These are phyloP conservation scores for Aspergillus kassunensis DNA, from an alignment of 495 filamentous ascomycete species.

Conservation along the genomic window DNA sequence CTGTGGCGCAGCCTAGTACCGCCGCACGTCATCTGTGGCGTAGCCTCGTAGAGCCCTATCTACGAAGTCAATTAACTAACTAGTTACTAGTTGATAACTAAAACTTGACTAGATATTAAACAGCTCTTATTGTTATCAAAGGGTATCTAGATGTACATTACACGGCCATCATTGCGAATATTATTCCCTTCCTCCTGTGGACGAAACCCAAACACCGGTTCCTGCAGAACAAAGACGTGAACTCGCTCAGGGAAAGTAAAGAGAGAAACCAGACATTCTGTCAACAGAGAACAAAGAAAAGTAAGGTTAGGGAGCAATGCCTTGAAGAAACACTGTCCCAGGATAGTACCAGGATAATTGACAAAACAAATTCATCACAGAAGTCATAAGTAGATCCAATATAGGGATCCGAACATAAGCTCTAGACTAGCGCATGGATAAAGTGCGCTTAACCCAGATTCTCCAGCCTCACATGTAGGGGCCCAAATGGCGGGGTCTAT, in stretches of 20 bases:
- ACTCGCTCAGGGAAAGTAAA: slow-evolving; percentile 8
- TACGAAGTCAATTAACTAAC: too few species aligned
- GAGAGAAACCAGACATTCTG: slow-evolving; percentile 4
- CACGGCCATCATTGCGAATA: slow-evolving; percentile 12
- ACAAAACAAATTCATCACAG: slow-evolving; percentile 4
- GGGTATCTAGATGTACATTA: slow-evolving; percentile 30
- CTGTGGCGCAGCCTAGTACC: neutral
- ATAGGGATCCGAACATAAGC: neutral
- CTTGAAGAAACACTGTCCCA: neutral
- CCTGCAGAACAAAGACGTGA: slow-evolving; percentile 5
- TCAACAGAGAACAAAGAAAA: slow-evolving; percentile 8
- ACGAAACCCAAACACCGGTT: slow-evolving; percentile 12
- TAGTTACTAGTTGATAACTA: too few species aligned
- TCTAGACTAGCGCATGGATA: too few species aligned
- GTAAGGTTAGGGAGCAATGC: neutral
- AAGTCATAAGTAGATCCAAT: neutral
- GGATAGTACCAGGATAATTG: neutral
- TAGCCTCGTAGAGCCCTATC: neutral
- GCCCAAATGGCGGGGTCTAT: neutral
- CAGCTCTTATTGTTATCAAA: slow-evolving; percentile 14
- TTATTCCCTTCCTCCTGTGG: neutral
- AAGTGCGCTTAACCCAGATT: neutral
- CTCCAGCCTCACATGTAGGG: neutral
- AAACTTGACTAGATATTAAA: neutral
- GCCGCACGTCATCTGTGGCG: slow-evolving; percentile 5